Evolutionary conservation across 2,329 filamentous ascomycete genomes (phyloP).

Genomic region (Cytospora mali): DNA sequence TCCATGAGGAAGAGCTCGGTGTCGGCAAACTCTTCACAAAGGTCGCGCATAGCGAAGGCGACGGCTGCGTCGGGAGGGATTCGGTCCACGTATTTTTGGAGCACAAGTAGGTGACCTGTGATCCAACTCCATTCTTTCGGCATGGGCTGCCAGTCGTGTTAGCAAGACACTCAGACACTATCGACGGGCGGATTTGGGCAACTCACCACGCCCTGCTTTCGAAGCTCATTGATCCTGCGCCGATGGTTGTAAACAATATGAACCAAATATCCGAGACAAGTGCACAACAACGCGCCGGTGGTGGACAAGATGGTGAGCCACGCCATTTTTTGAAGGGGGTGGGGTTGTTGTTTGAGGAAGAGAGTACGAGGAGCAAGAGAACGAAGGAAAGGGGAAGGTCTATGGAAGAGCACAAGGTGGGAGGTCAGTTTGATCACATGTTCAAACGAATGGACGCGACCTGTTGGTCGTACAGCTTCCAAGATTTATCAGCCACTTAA

Average conservation of each 20-base stretch:
- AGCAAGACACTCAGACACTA: background rate
- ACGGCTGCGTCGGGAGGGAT: constrained; percentile 10
- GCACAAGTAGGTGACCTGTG: constrained; percentile 12
- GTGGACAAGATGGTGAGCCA: background rate
- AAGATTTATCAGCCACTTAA: background rate
- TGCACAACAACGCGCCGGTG: background rate
- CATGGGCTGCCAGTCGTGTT: background rate
- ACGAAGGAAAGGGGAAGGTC: background rate
- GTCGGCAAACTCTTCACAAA: background rate
- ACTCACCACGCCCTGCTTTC: constrained; percentile 9
- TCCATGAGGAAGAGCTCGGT: constrained; percentile 15
- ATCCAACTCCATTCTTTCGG: constrained; percentile 9
- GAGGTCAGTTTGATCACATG: background rate
- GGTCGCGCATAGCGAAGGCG: constrained; percentile 3
- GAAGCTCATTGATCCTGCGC: constrained; percentile 12
- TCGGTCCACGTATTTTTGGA: constrained; percentile 5
- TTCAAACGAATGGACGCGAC: background rate
- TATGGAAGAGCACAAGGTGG: background rate
- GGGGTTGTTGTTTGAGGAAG: background rate
- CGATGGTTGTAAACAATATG: background rate
- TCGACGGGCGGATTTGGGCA: background rate
- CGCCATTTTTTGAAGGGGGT: background rate
- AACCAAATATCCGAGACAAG: background rate
- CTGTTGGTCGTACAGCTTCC: background rate
- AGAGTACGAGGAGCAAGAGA: background rate